Base-by-base conservation (phyloP, 2,329 filamentous ascomycete genomes). In the Colletotrichum truncatum region DNA sequence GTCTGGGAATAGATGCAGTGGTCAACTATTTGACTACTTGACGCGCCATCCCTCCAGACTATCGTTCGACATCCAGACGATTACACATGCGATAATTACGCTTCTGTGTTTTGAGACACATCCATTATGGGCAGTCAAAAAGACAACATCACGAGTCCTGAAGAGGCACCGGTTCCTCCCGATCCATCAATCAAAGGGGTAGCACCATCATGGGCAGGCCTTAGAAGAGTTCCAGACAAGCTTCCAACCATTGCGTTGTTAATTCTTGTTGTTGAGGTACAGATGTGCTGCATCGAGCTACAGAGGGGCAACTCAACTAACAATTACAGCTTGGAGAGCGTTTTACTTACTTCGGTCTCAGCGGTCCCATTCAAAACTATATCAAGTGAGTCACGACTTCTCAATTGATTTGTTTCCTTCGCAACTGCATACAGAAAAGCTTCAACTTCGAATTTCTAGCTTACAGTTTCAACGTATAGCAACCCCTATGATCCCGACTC, bases 351-450 rank as follows among this genome's bases (percentile, higher is more conserved):
- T 75, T 75, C 54, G 73, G 74, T 6, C 67, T 75, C 5, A 74
- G 73, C 11, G 74, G 74, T 2, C 72, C 73, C 0, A 70, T 76
- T 21, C 74, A 76, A 38, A 75, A 75, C 53, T 76, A 75, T 49
- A 75, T 76, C 64, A 76, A 73, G 66, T 70, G 23, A 60, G 54
- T 23, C 16, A 8, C 10, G 18, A 28, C 1, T 21, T 41, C n/a
- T 10, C 4, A 3, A 11, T 11, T 12, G 10, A 11, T 21, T 23
- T 23, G 11, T 12, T 43, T 7, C 23, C 39, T 23, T 11, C 23
- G 8, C 18, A 12, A 23, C 4, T 23, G 16, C n/a, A n/a, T n/a
- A n/a, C 34, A 38, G 6, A n/a, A 14, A 14, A 38, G 9, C 28
- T 7, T 4, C 2, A 11, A 11, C 4, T 12, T 49, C 6, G n/a